Evolutionary conservation across 805 yeast genomes (phyloP), one percentile per base, ranked within the genome.

Genomic region (Hanseniaspora lachancei): DNA sequence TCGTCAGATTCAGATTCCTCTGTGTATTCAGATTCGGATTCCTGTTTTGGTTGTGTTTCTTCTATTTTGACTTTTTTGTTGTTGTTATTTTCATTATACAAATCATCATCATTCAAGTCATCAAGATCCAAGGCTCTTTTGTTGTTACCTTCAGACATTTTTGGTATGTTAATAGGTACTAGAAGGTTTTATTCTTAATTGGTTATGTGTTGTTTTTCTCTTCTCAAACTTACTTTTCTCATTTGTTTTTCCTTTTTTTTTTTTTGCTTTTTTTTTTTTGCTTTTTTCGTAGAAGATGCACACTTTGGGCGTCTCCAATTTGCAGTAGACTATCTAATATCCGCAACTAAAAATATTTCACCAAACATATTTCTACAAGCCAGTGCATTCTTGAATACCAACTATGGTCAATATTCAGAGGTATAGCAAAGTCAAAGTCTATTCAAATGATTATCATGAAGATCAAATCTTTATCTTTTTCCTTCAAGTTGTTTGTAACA

Each of bases 1-100:
- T 53, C 56, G 7, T 53, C 56, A n/a, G 56, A 53, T 5, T 53
- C 56, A 32, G 48, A 48, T 2, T 38, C 48, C 13, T 53, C 48
- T 7, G 48, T 48, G 39, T 53, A 48, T 29, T 53, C 56, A 29
- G 49, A 44, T n/a, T 39, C 56, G 2, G 48, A 43, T 21, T 39
- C 50, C 16, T 50, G 32, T 20, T 29, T 21, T 24, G 43, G 13
- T 18, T 32, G 35, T 18, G 40, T 5, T n/a, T 44, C 55, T 16
- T 52, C 49, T 27, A 44, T 44, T 29, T 53, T 53, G 3, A 47
- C 47, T 34, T 53, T 53, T 18, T 53, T 53, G 2, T 29, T 40
- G 20, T 18, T 21, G 38, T 23, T 35, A 24, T 21, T 42, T 16
- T 41, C 42, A 27, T 39, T 35, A 15, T 53, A 53, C 24, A 53